These are phyloP conservation scores for Elsinoe perseae DNA, from an alignment of 2,329 filamentous ascomycete genomes.

Conservation along the genomic window DNA sequence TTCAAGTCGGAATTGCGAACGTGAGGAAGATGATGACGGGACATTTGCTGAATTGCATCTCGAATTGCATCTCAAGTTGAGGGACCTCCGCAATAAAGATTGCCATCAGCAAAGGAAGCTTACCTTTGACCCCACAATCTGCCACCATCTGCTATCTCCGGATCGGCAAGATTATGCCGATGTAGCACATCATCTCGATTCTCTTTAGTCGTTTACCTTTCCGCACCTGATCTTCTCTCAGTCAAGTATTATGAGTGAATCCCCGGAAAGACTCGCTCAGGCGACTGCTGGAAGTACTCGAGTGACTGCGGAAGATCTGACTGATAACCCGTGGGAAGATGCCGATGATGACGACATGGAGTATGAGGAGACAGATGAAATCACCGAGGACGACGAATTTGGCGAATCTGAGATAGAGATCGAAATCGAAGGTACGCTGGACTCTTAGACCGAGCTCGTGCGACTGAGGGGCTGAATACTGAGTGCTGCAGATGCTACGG, in stretches of 20 bases:
- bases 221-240: neutral
- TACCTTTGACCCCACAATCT: neutral
- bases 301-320: neutral
- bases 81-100: neutral
- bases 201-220: neutral
- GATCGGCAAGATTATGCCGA: constrained; percentile 10
- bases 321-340: constrained; percentile 8
- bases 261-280: neutral
- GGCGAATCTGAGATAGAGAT: constrained; percentile 33
- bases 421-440: constrained; percentile 31
- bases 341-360: constrained; percentile 46
- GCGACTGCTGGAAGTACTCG: neutral
- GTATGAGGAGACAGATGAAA: constrained; percentile 39
- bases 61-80: too few relatives aligned
- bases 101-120: neutral
- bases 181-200: constrained; percentile 2
- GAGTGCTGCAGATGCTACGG: constrained; percentile 32
- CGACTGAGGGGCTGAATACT: constrained; percentile 33
- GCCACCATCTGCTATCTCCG: constrained; percentile 10
- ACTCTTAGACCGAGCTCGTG: constrained; percentile 13
- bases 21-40: too few relatives aligned
- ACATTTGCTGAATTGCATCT: too few relatives aligned
- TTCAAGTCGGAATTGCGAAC: neutral
- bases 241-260: neutral
- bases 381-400: constrained; percentile 29